Evolutionary conservation across 1,139 yeast species (phyloP), one percentile per base, ranked within the genome.

Genomic region (Saccharomycopsis crataegensis): DNA sequence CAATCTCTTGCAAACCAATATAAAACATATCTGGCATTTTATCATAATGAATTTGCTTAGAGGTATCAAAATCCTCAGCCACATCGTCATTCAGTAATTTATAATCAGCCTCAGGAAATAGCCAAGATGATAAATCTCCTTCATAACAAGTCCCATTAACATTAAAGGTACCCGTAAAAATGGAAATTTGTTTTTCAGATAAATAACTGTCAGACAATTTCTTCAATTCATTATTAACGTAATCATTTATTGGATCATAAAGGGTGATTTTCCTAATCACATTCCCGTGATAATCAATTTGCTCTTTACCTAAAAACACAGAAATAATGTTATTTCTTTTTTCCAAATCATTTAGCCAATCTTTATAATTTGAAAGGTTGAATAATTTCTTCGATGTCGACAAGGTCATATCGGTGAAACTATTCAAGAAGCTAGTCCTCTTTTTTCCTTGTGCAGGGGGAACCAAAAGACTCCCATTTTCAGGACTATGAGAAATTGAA

Each of bases 1-100:
- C 93, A 52, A 93, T 83, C 65, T 94, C 99, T 67, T 94, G 96
- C 54, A 94, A 73, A 1, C 96, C 98, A 59, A 94, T 75, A 34
- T 86, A 80, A 45, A 86, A 87, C 17, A 93, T 65, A 65, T 91
- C 97, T 55, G 87, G 79, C 36, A 66, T 59, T 3, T 65, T 68
- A 33, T 61, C 61, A 11, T 57, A 17, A 2, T 52, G 54, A 6
- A 59, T 57, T 36, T 44, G 46, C 8, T 45, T 33, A 3, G 17
- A 16, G 28, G 4, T 31, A 14, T n/a, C 12, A 32, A 9, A 16
- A 28, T 42, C 33, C 38, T 49, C 49, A 34, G 16, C 37, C 37
- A 14, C 8, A 34, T 40, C 17, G 16, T 40, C n/a, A 40, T 3
- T 40, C 17, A 12, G n/a, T 22, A 36, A 37, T 32, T 12, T 34